Percentiles rank a stretch among this genome's conserved stretches.
These are phyloP conservation scores for Sporobolomyces phaffii DNA, from an alignment of 768 basidiomycete genomes.

Conservation along the genomic window DNA sequence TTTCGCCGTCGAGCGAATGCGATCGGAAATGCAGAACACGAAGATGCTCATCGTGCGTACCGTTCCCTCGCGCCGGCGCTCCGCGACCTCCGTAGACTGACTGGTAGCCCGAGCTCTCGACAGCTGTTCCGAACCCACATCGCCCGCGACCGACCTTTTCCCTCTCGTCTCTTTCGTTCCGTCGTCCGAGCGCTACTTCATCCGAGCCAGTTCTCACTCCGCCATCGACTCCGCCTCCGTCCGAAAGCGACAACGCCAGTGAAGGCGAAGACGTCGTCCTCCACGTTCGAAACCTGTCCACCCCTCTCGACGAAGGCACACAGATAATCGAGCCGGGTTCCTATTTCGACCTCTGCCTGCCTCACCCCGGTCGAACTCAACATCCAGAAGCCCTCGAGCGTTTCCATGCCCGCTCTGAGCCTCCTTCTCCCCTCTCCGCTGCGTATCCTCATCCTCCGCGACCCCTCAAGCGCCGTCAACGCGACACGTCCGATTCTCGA, in stretches of 20 bases:
- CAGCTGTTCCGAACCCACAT: no score
- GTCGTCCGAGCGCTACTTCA: constrained; percentile 1
- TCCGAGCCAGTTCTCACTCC: background rate
- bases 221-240: background rate
- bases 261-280: background rate
- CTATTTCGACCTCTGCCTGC: background rate
- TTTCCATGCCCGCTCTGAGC: background rate
- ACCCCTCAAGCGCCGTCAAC: no score
- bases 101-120: no score
- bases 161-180: constrained; percentile 5
- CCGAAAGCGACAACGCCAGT: background rate
- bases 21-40: background rate
- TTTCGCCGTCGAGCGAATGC: background rate
- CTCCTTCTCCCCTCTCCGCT: background rate
- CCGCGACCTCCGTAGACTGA: background rate
- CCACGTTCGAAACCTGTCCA: background rate
- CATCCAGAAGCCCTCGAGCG: background rate
- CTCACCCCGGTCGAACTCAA: background rate
- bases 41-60: no score
- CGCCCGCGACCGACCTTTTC: background rate
- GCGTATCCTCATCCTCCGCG: background rate
- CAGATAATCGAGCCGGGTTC: no score
- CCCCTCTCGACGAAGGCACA: no score
- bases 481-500: background rate
- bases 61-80: no score